Conservation (phyloP, 192 early-diverging fungal genomes). For the Umbelopsis vinacea region DNA sequence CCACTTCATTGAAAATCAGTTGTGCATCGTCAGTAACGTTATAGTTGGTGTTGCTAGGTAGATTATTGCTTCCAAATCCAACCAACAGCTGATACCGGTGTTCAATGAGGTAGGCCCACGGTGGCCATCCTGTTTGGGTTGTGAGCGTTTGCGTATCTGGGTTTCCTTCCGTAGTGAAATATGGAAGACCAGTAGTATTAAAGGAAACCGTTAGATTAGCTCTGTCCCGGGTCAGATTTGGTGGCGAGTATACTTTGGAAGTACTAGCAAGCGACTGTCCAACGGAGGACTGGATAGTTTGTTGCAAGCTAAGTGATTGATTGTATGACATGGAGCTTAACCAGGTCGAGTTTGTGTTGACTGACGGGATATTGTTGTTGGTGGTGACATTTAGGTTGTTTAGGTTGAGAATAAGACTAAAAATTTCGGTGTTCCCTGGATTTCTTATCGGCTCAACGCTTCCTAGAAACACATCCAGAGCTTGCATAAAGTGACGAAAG, state of each 20-base stretch:
- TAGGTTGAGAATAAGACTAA: conserved; percentile 22
- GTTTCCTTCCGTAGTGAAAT: neutral
- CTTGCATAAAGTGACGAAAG: conserved; percentile 11
- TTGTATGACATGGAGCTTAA: neutral
- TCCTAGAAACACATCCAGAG: neutral
- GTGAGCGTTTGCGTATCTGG: neutral
- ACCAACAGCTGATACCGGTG: conserved; percentile 24
- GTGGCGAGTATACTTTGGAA: conserved; percentile 28
- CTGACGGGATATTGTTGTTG: neutral
- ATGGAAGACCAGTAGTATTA: conserved; percentile 8
- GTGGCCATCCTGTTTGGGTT: conserved; percentile 19
- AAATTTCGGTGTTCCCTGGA: conserved; percentile 9
- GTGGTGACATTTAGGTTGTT: neutral
- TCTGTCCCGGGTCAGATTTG: conserved; percentile 3
- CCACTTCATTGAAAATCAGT: neutral
- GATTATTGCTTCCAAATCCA: conserved; percentile 18
- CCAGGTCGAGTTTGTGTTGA: conserved; percentile 5
- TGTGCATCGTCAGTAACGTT: neutral
- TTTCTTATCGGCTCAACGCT: neutral
- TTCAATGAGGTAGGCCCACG: conserved; percentile 25
- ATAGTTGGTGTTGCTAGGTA: conserved; percentile 2
- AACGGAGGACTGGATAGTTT: conserved; percentile 8
- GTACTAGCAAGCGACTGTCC: neutral
- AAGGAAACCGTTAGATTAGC: conserved; percentile 1
- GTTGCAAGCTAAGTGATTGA: conserved; percentile 1